These are phyloP conservation scores for Aquanectria penicillioides DNA, from an alignment of 2,329 filamentous ascomycete genomes.

Conservation along the genomic window DNA sequence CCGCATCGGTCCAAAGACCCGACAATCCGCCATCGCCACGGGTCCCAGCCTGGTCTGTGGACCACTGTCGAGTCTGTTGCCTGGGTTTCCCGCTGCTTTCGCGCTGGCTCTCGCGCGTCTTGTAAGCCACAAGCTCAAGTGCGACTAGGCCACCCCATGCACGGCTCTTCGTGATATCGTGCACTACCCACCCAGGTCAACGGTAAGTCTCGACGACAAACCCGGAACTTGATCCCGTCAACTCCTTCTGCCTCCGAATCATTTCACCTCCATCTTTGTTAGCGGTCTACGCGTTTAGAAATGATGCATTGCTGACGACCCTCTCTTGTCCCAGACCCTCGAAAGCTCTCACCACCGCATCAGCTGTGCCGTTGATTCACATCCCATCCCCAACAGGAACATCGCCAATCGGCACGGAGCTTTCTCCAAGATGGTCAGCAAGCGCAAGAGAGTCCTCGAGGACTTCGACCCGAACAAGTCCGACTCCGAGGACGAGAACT, in stretches of 20 bases:
- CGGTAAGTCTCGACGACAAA: slow-evolving; percentile 30
- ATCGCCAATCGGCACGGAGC: not conserved
- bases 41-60: not conserved
- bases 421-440: slow-evolving; percentile 49
- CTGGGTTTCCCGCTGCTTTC: slow-evolving; percentile 22
- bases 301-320: slow-evolving; percentile 30
- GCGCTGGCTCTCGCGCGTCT: slow-evolving; percentile 33
- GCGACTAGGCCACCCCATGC: slow-evolving; percentile 40
- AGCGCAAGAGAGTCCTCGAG: slow-evolving; percentile 68
- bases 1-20: slow-evolving; percentile 22
- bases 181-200: slow-evolving; percentile 34
- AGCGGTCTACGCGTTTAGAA: slow-evolving; percentile 6
- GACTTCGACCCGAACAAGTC: slow-evolving; percentile 74
- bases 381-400: slow-evolving; percentile 8
- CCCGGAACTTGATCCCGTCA: not conserved
- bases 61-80: not conserved
- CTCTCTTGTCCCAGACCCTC: slow-evolving; percentile 23
- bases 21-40: slow-evolving; percentile 20
- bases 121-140: slow-evolving; percentile 37
- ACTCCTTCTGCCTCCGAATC: not conserved
- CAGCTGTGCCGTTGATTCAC: slow-evolving; percentile 13
- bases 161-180: slow-evolving; percentile 39
- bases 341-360: slow-evolving; percentile 14
- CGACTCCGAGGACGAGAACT: slow-evolving; percentile 73
- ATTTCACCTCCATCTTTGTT: not conserved